Evolutionary conservation across 2,329 filamentous ascomycete genomes (phyloP), one percentile per base, ranked within the genome.

Genomic region (Curvularia sp.): DNA sequence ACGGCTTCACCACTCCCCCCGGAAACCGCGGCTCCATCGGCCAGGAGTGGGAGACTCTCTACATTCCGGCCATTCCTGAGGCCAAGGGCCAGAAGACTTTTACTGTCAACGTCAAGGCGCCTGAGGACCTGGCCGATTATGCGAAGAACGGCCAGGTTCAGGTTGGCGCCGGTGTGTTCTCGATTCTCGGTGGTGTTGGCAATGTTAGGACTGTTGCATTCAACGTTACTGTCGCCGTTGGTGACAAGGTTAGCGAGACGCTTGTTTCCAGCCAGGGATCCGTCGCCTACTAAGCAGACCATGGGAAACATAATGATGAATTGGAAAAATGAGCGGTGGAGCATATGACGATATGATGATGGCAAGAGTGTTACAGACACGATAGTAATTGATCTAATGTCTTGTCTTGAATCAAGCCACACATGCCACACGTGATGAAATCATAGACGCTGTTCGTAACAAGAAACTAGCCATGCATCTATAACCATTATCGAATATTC

Each of bases 41-140:
- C 18, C 49, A 26, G 1, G 68, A 74, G 26, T 28, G 70, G 1
- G 61, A 62, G 13, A 76, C 73, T 0, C 63, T 70, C 47, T 78
- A 53, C 24, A 74, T 82, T 1, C 80, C 79, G 20, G 75, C 76
- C 22, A 39, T 43, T 18, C 60, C 66, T 42, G 68, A 63, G 18
- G 75, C 74, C 62, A 15, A 22, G 8, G 64, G 57, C 4, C 53
- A 66, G 5, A 31, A 63, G n/a, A 71, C 71, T 51, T 62, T 75
- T 31, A 70, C 65, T 1, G 47, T 74, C 6, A 22, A 55, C 13
- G 61, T 70, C 15, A 63, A 58, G 0, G 61, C 66, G 13, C 70
- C 70, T 0, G 58, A 13, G 8, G 52, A 15, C 0, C 35, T 71
- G 18, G 39, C 10, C 9, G 22, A 41, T 13, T 18, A 18, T n/a